phyloP scores from a whole-genome alignment of 108 stramenopile species.

The Nitzschia putrida region DNA sequence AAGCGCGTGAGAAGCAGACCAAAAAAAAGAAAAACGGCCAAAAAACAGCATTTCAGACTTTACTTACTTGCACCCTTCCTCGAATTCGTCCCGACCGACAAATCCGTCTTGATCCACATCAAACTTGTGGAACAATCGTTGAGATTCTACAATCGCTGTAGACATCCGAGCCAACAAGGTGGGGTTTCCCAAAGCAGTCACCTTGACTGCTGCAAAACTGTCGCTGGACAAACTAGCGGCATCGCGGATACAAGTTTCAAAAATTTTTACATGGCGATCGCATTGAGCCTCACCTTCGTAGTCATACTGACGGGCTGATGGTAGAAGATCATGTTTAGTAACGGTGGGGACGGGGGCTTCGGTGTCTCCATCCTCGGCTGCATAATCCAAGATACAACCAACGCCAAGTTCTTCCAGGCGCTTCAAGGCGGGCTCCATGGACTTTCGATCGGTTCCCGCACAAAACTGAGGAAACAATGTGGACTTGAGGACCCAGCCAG shows the following conservation, averaged over 20 bases:
- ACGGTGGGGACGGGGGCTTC: not conserved
- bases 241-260: conserved; percentile 78
- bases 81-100: conserved; percentile 69
- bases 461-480: conserved; percentile 97
- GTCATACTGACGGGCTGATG: conserved; percentile 45
- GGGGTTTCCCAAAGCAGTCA: conserved; percentile 94
- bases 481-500: conserved; percentile 59
- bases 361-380: conserved; percentile 73
- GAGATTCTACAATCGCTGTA: conserved; percentile 69
- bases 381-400: conserved; percentile 95
- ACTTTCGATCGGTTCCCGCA: conserved; percentile 80
- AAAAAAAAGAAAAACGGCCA: not conserved
- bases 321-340: not conserved
- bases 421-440: conserved; percentile 65
- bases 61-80: conserved; percentile 37
- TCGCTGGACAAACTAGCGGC: conserved; percentile 57
- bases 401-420: conserved; percentile 54
- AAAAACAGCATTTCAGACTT: not conserved
- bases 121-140: conserved; percentile 65
- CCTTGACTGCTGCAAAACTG: conserved; percentile 93
- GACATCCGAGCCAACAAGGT: conserved; percentile 83
- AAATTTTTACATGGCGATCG: conserved; percentile 74
- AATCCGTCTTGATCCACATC: conserved; percentile 61
- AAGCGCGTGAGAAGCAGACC: too few relatives aligned
- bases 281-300: conserved; percentile 85